phyloP scores from a whole-genome alignment of 495 filamentous ascomycete genomes.

The Lasiosphaeria ovina region DNA sequence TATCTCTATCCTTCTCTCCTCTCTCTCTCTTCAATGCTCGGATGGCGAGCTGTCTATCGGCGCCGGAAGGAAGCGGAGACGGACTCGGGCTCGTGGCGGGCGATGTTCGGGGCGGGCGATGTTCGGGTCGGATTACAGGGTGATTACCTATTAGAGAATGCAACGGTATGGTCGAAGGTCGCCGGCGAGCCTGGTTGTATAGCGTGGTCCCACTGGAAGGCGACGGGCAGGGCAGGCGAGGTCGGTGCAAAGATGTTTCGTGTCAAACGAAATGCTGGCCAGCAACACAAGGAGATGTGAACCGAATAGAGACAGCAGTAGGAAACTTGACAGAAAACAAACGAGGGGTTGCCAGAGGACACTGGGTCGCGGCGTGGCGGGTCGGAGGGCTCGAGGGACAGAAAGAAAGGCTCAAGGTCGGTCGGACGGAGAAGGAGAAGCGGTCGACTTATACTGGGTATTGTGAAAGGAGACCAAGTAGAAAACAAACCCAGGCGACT shows the following conservation, averaged over 20 bases:
- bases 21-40: no score
- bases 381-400: conserved; percentile 31
- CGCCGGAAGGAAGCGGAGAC: background rate
- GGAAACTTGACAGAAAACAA: conserved; percentile 24
- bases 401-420: conserved; percentile 28
- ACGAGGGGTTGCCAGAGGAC: conserved; percentile 19
- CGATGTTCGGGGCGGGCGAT: conserved; percentile 13
- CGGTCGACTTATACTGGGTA: conserved; percentile 34
- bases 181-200: conserved; percentile 9
- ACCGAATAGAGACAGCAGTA: conserved; percentile 21
- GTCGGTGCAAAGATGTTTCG: conserved; percentile 29
- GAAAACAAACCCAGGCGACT: conserved; percentile 20
- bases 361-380: conserved; percentile 29
- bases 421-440: conserved; percentile 22
- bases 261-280: conserved; percentile 47
- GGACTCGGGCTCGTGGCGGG: conserved; percentile 4
- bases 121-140: conserved; percentile 19
- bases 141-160: conserved; percentile 24
- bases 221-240: background rate
- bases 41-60: background rate
- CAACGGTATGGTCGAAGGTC: background rate
- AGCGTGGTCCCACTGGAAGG: conserved; percentile 17
- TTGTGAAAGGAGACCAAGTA: conserved; percentile 21
- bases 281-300: conserved; percentile 28
- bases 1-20: background rate